phyloP scores from a whole-genome alignment of 192 early-diverging fungal genomes.

The Podila verticillata region DNA sequence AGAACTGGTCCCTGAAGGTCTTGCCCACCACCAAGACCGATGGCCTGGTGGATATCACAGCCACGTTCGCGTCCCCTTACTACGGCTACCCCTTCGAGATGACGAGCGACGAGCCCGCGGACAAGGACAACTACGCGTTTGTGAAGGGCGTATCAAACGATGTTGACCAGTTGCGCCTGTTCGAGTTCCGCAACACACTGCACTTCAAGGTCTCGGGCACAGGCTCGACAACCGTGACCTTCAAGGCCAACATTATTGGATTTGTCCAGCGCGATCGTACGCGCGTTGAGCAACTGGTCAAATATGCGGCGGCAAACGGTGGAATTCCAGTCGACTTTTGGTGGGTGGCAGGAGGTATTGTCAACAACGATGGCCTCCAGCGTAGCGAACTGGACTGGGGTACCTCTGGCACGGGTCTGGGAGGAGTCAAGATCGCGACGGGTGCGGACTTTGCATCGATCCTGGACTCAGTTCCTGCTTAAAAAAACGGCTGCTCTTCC shows the following conservation, averaged over 20 bases:
- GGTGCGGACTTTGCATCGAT: not conserved
- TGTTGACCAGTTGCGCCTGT: not conserved
- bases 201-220: constrained; percentile 21
- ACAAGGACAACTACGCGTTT: constrained; percentile 1
- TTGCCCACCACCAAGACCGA: constrained; percentile 5
- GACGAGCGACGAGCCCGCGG: not conserved
- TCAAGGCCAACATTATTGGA: constrained; percentile 6
- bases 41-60: constrained; percentile 7
- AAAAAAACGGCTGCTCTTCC: too few relatives aligned
- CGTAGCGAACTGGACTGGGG: not conserved
- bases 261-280: not conserved
- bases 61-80: constrained; percentile 44
- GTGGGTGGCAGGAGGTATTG: not conserved
- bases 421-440: not conserved
- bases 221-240: constrained; percentile 13
- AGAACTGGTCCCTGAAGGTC: constrained; percentile 31
- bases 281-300: constrained; percentile 1
- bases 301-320: constrained; percentile 11
- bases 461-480: not conserved
- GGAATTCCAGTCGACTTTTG: constrained; percentile 9
- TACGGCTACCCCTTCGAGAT: constrained; percentile 27
- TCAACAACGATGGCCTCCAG: constrained; percentile 5
- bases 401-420: not conserved
- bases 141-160: not conserved
- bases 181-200: constrained; percentile 13